Evolutionary conservation across 257 asterid species (phyloP).

Genomic region (Cynanchum wilfordii): DNA sequence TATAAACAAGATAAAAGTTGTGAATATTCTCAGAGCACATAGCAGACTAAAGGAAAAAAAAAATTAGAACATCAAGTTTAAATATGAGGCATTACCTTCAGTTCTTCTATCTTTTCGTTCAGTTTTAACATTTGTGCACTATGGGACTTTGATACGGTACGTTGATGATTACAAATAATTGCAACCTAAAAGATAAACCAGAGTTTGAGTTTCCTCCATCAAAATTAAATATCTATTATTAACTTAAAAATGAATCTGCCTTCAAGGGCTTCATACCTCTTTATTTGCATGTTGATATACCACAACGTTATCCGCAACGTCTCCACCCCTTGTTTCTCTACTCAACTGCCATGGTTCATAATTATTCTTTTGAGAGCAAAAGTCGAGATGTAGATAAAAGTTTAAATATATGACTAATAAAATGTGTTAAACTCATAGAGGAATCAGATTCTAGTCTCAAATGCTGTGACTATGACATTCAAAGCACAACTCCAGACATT

Average conservation of each 20-base stretch:
- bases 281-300: slow-evolving; percentile 83
- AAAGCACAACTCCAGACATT: not conserved
- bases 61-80: not conserved
- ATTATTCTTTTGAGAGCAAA: not conserved
- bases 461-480: not conserved
- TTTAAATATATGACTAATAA: too few relatives aligned
- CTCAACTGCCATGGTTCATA: slow-evolving; percentile 54
- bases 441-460: too few relatives aligned
- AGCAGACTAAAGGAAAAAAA: not conserved
- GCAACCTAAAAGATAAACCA: slow-evolving; percentile 66
- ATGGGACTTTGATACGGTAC: slow-evolving; percentile 84
- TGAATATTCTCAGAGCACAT: too few relatives aligned
- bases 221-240: not conserved
- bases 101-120: slow-evolving; percentile 81
- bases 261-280: slow-evolving; percentile 47
- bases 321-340: slow-evolving; percentile 58
- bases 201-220: not conserved
- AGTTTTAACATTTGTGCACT: slow-evolving; percentile 67
- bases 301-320: slow-evolving; percentile 54
- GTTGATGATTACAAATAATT: slow-evolving; percentile 95
- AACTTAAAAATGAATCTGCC: not conserved
- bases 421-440: not conserved
- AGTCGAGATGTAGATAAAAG: not conserved
- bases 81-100: slow-evolving; percentile 46
- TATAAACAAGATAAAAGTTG: not conserved